A percentile compares a stretch with the other conserved stretches of the same genome.
These are phyloP conservation scores for Cubamyces sp. DNA, from an alignment of 768 basidiomycete species.

Conservation along the genomic window DNA sequence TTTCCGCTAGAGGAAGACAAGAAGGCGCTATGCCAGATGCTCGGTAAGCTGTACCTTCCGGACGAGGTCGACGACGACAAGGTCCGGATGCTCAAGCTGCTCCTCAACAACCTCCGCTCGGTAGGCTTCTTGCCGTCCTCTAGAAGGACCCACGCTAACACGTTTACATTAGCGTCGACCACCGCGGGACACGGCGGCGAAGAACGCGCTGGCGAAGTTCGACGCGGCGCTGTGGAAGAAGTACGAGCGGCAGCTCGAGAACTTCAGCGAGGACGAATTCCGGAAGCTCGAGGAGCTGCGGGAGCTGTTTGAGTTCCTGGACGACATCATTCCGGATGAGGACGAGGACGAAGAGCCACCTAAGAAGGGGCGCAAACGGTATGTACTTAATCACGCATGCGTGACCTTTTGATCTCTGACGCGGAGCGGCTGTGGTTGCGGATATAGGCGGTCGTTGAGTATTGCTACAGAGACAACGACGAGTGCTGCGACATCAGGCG, in stretches of 20 bases:
- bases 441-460: slow-evolving; percentile 60
- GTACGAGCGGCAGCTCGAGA: slow-evolving; percentile 70
- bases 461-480: slow-evolving; percentile 48
- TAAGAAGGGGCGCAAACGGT: slow-evolving; percentile 54
- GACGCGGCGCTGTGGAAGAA: slow-evolving; percentile 67
- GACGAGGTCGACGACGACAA: slow-evolving; percentile 71
- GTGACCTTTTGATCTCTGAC: neutral
- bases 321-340: slow-evolving; percentile 71
- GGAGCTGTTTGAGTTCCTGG: slow-evolving; percentile 70
- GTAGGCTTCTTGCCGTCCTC: slow-evolving; percentile 43
- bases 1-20: slow-evolving; percentile 44
- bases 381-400: slow-evolving; percentile 30
- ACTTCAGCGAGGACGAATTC: slow-evolving; percentile 74
- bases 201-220: slow-evolving; percentile 76
- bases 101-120: slow-evolving; percentile 60
- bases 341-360: slow-evolving; percentile 52
- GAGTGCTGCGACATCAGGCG: slow-evolving; percentile 38
- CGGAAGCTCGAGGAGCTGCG: slow-evolving; percentile 64
- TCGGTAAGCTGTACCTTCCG: slow-evolving; percentile 64
- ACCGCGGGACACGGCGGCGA: slow-evolving; percentile 56
- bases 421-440: neutral
- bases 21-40: slow-evolving; percentile 51
- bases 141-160: neutral
- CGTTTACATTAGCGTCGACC: slow-evolving; percentile 55
- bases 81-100: slow-evolving; percentile 61